These are phyloP conservation scores for Heliocybe sulcata DNA, from an alignment of 1,284 basidiomycete genomes.

Conservation along the genomic window DNA sequence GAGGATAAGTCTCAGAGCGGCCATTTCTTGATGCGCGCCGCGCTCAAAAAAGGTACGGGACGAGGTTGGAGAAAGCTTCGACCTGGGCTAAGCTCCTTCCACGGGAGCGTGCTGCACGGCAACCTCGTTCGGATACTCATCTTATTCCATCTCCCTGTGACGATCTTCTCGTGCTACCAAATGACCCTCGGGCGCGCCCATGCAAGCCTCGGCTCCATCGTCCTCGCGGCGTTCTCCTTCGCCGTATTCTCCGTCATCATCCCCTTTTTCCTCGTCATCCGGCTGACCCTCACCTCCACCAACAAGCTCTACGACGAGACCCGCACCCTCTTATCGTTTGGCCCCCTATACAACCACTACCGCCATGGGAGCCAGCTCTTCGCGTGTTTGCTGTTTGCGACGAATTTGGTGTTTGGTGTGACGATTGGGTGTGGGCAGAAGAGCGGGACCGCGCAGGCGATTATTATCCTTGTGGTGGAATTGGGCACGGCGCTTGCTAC, in stretches of 20 bases:
- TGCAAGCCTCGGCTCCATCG: conserved; percentile 51
- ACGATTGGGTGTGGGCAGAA: conserved; percentile 86
- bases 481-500: conserved; percentile 79
- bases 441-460: conserved; percentile 86
- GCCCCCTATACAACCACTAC: conserved; percentile 95
- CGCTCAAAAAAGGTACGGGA: conserved; percentile 13
- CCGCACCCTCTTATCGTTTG: conserved; percentile 82
- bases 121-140: conserved; percentile 88
- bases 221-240: conserved; percentile 72
- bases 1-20: conserved; percentile 51
- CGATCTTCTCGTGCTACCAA: conserved; percentile 86
- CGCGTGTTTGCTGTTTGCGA: conserved; percentile 72
- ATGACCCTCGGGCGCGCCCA: conserved; percentile 53
- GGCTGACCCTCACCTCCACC: conserved; percentile 74
- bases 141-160: conserved; percentile 91
- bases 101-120: conserved; percentile 73
- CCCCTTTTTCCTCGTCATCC: conserved; percentile 69
- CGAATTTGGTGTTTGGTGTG: conserved; percentile 76
- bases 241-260: conserved; percentile 73
- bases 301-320: conserved; percentile 94
- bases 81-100: conserved; percentile 65
- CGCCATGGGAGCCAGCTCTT: conserved; percentile 89
- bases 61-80: conserved; percentile 50
- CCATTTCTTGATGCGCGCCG: conserved; percentile 28
- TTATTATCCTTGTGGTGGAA: conserved; percentile 84